phyloP scores from a whole-genome alignment of 768 basidiomycete species.

The Lentinula aciculospora region DNA sequence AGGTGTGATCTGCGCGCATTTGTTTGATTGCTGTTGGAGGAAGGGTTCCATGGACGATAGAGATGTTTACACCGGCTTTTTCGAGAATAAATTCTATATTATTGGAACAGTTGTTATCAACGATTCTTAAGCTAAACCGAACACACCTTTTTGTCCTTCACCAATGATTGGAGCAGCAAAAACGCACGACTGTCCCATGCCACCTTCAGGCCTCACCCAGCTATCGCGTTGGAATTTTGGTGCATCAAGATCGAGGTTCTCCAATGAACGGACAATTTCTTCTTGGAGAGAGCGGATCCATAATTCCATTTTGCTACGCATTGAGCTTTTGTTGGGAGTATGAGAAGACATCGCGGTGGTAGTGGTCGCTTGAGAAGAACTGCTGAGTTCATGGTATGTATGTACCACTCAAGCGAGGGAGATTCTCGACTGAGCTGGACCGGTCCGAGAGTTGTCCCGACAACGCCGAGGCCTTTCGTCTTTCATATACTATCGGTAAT shows the following conservation, averaged over 20 bases:
- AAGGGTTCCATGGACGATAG: slow-evolving; percentile 82
- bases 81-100: slow-evolving; percentile 31
- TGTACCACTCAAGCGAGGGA: neutral
- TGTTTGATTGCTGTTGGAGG: slow-evolving; percentile 87
- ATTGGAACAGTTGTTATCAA: slow-evolving; percentile 30
- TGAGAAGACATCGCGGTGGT: slow-evolving; percentile 12
- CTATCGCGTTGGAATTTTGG: slow-evolving; percentile 76
- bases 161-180: slow-evolving; percentile 44
- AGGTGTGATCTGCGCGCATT: slow-evolving; percentile 90
- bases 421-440: neutral
- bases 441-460: neutral
- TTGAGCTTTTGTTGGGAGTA: slow-evolving; percentile 25
- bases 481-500: too few relatives aligned
- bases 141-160: neutral
- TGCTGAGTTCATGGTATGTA: neutral
- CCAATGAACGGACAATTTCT: slow-evolving; percentile 70
- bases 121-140: neutral
- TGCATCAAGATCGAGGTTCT: slow-evolving; percentile 69
- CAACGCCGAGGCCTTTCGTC: too few relatives aligned
- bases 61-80: slow-evolving; percentile 95
- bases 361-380: neutral
- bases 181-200: slow-evolving; percentile 78
- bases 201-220: slow-evolving; percentile 71
- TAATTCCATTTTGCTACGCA: slow-evolving; percentile 74
- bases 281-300: slow-evolving; percentile 77